Evolutionary conservation across 148 eudicot species (phyloP).

Genomic region (Pouteria glomerata): DNA sequence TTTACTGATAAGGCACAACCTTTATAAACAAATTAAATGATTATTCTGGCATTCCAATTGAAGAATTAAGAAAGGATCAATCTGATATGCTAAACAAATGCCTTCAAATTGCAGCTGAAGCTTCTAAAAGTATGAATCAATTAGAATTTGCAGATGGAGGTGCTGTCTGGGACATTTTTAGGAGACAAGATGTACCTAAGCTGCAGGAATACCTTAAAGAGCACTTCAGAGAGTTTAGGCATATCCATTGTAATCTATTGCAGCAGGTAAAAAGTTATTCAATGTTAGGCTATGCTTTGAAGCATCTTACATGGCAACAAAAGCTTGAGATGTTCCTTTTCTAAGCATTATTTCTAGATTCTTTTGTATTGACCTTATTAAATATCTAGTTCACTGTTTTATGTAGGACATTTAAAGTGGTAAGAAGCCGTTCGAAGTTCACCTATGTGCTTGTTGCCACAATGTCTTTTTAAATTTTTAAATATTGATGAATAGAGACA

Average conservation of each 20-base stretch:
- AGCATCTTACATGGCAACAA: background rate
- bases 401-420: background rate
- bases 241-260: constrained; percentile 23
- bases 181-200: constrained; percentile 39
- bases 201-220: constrained; percentile 33
- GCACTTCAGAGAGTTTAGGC: constrained; percentile 43
- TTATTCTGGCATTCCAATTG: too few relatives aligned
- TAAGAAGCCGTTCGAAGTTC: too few relatives aligned
- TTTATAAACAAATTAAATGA: too few relatives aligned
- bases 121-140: constrained; percentile 14
- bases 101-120: too few relatives aligned
- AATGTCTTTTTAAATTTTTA: too few relatives aligned
- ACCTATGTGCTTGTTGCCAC: too few relatives aligned
- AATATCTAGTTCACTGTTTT: background rate
- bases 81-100: too few relatives aligned
- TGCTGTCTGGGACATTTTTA: constrained; percentile 49
- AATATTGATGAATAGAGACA: too few relatives aligned
- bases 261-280: constrained; percentile 21
- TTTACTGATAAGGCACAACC: too few relatives aligned
- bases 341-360: background rate
- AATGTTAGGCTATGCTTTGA: background rate
- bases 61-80: too few relatives aligned
- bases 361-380: background rate
- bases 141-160: constrained; percentile 23
- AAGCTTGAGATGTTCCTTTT: background rate